Evolutionary conservation across 129 eudicot genomes (phyloP).

Genomic region (Flaveria bidentis): DNA sequence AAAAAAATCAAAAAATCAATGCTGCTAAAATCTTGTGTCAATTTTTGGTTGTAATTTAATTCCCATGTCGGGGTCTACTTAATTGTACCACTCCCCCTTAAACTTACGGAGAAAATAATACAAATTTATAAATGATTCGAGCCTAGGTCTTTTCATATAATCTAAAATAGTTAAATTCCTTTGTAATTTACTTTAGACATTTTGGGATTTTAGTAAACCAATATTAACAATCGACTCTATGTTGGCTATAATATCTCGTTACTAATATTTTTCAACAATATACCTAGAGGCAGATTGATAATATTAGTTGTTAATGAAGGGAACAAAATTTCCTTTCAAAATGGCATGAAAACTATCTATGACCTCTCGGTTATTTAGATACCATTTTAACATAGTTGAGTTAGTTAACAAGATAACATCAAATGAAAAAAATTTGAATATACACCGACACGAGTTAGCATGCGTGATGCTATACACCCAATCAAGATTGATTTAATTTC

Average conservation of each 20-base stretch:
- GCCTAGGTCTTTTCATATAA: background rate
- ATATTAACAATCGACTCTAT: no score
- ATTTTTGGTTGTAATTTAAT: slow-evolving; percentile 26
- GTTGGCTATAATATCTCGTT: background rate
- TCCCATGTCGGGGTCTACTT: background rate
- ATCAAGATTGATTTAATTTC: no score
- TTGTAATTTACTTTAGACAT: background rate
- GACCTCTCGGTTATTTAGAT: no score
- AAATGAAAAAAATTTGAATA: no score
- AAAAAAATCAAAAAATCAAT: no score
- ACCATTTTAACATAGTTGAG: no score
- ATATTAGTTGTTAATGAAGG: background rate
- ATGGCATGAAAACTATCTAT: background rate
- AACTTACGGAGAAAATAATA: background rate
- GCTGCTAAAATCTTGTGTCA: background rate
- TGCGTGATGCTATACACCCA: no score
- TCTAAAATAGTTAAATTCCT: no score
- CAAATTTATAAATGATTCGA: background rate
- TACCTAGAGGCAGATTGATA: background rate
- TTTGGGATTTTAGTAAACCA: no score
- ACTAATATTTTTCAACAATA: background rate
- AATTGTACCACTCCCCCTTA: background rate
- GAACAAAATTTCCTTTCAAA: background rate
- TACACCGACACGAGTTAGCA: no score
- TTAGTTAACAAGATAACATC: no score